Evolutionary conservation across 1,139 yeast genomes (phyloP).

Genomic region (Blastobotrys proliferans): DNA sequence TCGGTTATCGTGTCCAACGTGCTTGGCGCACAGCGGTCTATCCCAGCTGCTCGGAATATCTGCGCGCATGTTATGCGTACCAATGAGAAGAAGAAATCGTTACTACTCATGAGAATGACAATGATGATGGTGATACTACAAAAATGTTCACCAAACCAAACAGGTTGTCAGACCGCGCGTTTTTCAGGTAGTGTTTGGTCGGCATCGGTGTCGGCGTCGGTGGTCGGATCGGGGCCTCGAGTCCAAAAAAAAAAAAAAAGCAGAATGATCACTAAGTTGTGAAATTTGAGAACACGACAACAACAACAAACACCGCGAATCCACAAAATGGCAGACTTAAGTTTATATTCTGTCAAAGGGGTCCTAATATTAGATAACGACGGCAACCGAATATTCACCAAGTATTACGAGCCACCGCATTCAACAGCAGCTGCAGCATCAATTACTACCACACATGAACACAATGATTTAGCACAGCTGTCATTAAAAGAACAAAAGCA

Average conservation of each 20-base stretch:
- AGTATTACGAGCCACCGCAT: conserved; percentile 74
- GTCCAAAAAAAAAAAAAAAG: neutral
- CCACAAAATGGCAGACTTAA: conserved; percentile 22
- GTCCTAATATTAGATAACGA: conserved; percentile 74
- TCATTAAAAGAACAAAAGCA: conserved; percentile 61
- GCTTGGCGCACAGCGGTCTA: conserved; percentile 63
- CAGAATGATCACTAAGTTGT: too few species aligned
- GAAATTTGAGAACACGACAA: neutral
- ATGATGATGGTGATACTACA: too few species aligned
- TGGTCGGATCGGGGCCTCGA: neutral
- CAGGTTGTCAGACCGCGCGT: neutral
- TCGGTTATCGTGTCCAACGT: conserved; percentile 63
- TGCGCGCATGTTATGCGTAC: conserved; percentile 63
- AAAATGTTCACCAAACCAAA: too few species aligned
- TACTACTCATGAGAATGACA: conserved; percentile 32
- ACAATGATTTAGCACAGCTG: conserved; percentile 26
- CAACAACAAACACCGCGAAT: conserved; percentile 3
- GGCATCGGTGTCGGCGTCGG: too few species aligned
- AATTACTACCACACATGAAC: conserved; percentile 23
- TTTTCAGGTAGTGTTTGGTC: neutral
- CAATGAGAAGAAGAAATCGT: conserved; percentile 53
- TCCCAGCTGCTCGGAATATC: conserved; percentile 64
- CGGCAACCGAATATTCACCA: conserved; percentile 77
- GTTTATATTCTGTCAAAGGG: conserved; percentile 72
- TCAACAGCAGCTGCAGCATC: conserved; percentile 19